Evolutionary conservation across 192 early-diverging fungal species (phyloP).

Genomic region (Backusella psychrophila): DNA sequence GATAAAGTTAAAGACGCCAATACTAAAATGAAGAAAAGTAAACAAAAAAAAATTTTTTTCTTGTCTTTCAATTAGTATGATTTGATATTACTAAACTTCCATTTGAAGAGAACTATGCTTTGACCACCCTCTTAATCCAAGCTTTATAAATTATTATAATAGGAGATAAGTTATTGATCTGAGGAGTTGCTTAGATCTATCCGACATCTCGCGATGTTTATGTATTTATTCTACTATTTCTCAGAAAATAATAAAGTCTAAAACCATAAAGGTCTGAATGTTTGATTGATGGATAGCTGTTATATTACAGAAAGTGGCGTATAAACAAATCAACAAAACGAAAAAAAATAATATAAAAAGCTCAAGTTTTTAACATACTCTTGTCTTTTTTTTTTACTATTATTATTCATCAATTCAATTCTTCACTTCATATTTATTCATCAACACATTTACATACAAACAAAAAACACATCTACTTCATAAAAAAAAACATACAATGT

Average conservation of each 20-base stretch:
- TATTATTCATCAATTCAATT: background rate
- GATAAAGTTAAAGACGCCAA: background rate
- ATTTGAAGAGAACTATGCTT: background rate
- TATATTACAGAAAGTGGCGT: background rate
- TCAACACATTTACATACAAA: background rate
- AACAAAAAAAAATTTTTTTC: background rate
- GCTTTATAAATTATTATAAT: background rate
- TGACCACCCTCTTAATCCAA: background rate
- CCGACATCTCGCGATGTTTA: background rate
- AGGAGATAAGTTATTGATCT: background rate
- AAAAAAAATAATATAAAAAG: background rate
- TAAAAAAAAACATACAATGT: background rate
- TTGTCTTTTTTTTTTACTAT: background rate
- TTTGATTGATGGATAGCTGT: background rate
- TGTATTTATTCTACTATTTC: background rate
- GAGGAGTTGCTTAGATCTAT: background rate
- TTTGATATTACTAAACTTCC: background rate
- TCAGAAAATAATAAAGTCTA: background rate
- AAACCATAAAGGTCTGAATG: background rate
- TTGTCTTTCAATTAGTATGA: background rate
- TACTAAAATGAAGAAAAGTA: background rate
- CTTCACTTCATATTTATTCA: background rate
- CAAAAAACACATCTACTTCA: background rate
- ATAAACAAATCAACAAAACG: constrained; percentile 4
- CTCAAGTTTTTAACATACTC: background rate